Base-by-base conservation (phyloP, 495 filamentous ascomycete species). In the Amorphotheca resinae region DNA sequence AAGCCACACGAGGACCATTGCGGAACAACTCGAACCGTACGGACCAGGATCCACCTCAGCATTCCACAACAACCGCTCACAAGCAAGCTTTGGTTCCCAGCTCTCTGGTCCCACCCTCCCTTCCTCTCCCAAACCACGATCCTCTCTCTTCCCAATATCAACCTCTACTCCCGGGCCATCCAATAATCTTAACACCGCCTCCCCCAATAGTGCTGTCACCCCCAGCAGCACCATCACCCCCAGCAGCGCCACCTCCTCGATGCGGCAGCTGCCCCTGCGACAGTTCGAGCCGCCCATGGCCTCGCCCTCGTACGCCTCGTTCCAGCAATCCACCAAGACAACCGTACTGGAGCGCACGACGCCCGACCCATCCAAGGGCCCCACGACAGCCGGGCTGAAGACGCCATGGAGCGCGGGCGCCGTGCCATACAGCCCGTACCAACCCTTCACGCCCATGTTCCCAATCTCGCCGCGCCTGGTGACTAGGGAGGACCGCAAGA, bases 371-470 rank as follows among this genome's bases (percentile, higher is more conserved):
- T 17, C 15, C 16, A 20, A n/a, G 11, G 51, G 51, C 0, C 50
- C 81, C 26, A 57, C 66, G 17, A 66, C 66, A 2, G 65, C 64
- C 9, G 73, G 67, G n/a, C 42, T 70, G 48, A 64, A 63, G 35
- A 76, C 34, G 16, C 20, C 23, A 3, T 72, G 74, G 51, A 87
- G 82, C 0, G 86, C 82, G 4, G 74, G 82, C 31, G 77, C 86
- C 0, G 67, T 72, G 25, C 88, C 88, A 4, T 94, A 95, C 59
- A 80, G 75, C 42, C 84, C 88, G 4, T 95, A 95, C 55, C 91
- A 93, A 72, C 88, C 88, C 0, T 89, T 82, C 55, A 85, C 82
- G 1, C 87, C 88, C 0, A 69, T 93, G 6, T 83, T 91, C 12
- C 88, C 88, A 0, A 76, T 95, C 44, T 93, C 87, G 22, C 87